A percentile compares a stretch with the other conserved stretches of the same genome.
These are phyloP conservation scores for Annulohypoxylon truncatum DNA, from an alignment of 2,329 filamentous ascomycete species.

Conservation along the genomic window DNA sequence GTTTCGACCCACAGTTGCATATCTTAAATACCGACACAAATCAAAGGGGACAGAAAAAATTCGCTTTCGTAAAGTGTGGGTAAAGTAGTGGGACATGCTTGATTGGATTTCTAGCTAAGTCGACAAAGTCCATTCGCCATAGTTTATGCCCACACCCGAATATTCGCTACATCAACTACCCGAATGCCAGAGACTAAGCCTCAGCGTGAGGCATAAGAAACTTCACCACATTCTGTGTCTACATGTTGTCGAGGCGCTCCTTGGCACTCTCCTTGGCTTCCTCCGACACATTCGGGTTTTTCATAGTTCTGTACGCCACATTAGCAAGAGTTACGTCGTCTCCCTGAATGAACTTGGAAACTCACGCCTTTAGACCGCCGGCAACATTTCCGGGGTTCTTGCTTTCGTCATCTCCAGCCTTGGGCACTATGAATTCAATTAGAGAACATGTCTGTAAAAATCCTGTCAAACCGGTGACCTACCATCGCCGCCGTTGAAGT, in stretches of 20 bases:
- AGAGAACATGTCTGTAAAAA: too few species aligned
- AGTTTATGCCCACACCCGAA: neutral
- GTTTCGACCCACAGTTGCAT: neutral
- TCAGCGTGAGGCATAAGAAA: neutral
- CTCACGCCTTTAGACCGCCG: conserved; percentile 64
- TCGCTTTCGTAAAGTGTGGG: neutral
- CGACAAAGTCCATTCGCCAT: neutral
- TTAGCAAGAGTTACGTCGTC: conserved; percentile 1
- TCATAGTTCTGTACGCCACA: conserved; percentile 55
- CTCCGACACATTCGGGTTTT: conserved; percentile 67
- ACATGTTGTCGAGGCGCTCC: conserved; percentile 61
- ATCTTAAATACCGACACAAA: neutral
- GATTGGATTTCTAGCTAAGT: neutral
- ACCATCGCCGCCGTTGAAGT: conserved; percentile 59
- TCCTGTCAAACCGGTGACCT: too few species aligned
- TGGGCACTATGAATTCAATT: conserved; percentile 45
- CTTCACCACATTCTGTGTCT: neutral
- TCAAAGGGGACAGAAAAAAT: neutral
- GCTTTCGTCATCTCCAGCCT: conserved; percentile 51
- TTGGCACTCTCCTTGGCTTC: conserved; percentile 67
- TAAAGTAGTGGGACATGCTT: neutral
- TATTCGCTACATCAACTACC: too few species aligned
- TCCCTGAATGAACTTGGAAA: conserved; percentile 1
- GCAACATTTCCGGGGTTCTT: conserved; percentile 68
- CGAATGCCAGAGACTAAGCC: too few species aligned